Evolutionary conservation across 768 basidiomycete species (phyloP).

Genomic region (Serendipita vermifera): DNA sequence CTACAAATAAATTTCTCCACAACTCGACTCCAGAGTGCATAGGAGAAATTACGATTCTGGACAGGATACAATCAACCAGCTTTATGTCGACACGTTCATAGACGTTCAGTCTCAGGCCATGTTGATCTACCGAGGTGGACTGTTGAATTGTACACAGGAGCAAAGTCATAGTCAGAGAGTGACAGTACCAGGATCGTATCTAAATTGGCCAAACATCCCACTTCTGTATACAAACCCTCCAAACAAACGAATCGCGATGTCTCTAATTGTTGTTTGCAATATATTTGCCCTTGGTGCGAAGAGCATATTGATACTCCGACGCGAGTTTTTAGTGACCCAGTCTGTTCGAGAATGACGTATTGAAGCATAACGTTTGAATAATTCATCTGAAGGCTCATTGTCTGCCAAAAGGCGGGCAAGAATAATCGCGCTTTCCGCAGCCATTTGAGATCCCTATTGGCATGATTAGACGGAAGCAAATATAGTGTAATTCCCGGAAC

Average conservation of each 20-base stretch:
- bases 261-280: background rate
- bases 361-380: background rate
- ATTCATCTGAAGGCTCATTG: background rate
- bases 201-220: background rate
- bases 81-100: too few relatives aligned
- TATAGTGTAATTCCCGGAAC: too few relatives aligned
- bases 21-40: too few relatives aligned
- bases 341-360: background rate
- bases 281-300: too few relatives aligned
- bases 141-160: too few relatives aligned
- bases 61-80: too few relatives aligned
- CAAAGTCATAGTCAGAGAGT: too few relatives aligned
- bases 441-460: slow-evolving; percentile 8
- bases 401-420: slow-evolving; percentile 2
- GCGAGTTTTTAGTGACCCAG: background rate
- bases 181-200: background rate
- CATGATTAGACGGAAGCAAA: too few relatives aligned
- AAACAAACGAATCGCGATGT: background rate
- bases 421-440: slow-evolving; percentile 1
- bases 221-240: background rate
- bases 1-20: too few relatives aligned
- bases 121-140: too few relatives aligned
- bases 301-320: background rate
- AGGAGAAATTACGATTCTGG: too few relatives aligned
- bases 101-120: too few relatives aligned